A percentile compares a stretch with the other conserved stretches of the same genome.
Conservation (phyloP, 1,284 basidiomycete genomes). For the Thecaphora thlaspeos region DNA sequence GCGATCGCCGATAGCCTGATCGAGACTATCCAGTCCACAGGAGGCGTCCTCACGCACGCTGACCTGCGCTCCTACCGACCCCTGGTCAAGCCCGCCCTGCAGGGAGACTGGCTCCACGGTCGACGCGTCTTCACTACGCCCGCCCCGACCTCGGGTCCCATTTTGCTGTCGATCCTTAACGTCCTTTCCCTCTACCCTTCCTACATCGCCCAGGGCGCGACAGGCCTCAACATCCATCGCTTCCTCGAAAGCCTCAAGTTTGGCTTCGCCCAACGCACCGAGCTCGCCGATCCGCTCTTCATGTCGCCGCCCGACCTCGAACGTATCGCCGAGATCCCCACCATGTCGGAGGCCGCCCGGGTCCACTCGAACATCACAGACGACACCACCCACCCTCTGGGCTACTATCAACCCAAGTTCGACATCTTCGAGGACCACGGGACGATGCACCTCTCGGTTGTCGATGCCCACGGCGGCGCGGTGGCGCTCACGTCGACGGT, state of each 20-base stretch:
- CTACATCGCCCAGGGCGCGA: conserved; percentile 9
- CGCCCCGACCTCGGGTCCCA: conserved; percentile 58
- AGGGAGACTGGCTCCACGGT: conserved; percentile 73
- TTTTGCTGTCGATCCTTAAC: conserved; percentile 55
- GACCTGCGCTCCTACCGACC: conserved; percentile 74
- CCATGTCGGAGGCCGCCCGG: conserved; percentile 40
- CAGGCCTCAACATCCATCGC: conserved; percentile 55
- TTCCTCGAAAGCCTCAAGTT: conserved; percentile 59
- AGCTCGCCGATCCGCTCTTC: conserved; percentile 60
- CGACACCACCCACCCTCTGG: conserved; percentile 38
- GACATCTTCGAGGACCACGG: conserved; percentile 56
- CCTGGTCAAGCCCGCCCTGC: conserved; percentile 68
- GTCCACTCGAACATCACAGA: conserved; percentile 55
- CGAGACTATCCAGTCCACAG: conserved; percentile 66
- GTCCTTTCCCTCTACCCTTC: conserved; percentile 38
- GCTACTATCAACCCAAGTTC: conserved; percentile 59
- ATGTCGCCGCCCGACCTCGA: conserved; percentile 34
- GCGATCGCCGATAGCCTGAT: no score
- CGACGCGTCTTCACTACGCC: conserved; percentile 77
- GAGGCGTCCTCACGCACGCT: conserved; percentile 73
- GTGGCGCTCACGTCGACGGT: conserved; percentile 60
- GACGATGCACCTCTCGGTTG: conserved; percentile 59
- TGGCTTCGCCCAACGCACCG: conserved; percentile 59
- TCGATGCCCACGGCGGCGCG: conserved; percentile 58
- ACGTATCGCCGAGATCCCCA: conserved; percentile 18